Conservation (phyloP, 257 asterid species). For the Echium plantagineum region DNA sequence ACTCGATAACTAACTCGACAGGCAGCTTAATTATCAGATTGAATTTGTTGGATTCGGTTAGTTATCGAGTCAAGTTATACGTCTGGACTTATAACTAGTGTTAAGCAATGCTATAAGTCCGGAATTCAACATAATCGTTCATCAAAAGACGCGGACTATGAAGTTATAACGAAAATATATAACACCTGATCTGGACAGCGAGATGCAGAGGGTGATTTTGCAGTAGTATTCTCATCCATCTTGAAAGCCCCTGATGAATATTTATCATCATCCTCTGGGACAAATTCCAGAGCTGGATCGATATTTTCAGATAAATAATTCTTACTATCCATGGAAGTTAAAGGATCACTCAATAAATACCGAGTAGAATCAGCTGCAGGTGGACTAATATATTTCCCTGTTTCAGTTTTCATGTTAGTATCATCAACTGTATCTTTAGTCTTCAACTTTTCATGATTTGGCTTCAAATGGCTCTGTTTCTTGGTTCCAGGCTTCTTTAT, state of each 20-base stretch:
- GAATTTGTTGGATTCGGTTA: not conserved
- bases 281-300: conserved; percentile 18
- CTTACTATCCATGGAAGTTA: conserved; percentile 15
- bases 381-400: conserved; percentile 27
- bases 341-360: conserved; percentile 48
- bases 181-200: conserved; percentile 32
- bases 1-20: too few relatives aligned
- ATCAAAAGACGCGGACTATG: not conserved
- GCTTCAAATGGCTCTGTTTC: conserved; percentile 3
- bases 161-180: not conserved
- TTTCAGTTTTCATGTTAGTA: conserved; percentile 5
- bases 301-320: conserved; percentile 19
- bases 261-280: conserved; percentile 11
- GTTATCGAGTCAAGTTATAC: too few relatives aligned
- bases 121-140: too few relatives aligned
- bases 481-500: conserved; percentile 12
- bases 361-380: conserved; percentile 70
- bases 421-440: conserved; percentile 23
- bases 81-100: too few relatives aligned
- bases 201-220: conserved; percentile 2
- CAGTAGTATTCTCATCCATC: conserved; percentile 16
- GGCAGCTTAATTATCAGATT: too few relatives aligned
- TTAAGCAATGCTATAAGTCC: too few relatives aligned
- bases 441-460: not conserved
- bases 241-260: conserved; percentile 1